Evolutionary conservation across 345 rosid genomes (phyloP).

Genomic region (Reutealis trisperma): DNA sequence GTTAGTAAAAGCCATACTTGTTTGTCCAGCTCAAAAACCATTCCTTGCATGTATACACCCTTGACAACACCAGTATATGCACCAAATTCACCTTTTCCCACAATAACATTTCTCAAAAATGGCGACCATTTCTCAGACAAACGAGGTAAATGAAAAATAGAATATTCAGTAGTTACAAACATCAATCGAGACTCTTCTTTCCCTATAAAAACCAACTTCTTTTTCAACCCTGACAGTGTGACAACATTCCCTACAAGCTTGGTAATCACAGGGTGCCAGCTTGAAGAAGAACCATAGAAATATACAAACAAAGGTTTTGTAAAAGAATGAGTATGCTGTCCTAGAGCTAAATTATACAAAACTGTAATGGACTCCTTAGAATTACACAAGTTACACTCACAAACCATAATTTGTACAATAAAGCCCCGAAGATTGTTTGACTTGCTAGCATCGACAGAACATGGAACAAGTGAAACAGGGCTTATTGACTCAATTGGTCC

Average conservation of each 20-base stretch:
- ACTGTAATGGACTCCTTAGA: constrained; percentile 18
- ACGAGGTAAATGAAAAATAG: constrained; percentile 53
- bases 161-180: constrained; percentile 51
- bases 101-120: constrained; percentile 23
- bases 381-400: constrained; percentile 55
- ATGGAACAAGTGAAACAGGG: constrained; percentile 70
- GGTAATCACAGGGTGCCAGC: constrained; percentile 72
- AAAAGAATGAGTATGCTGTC: constrained; percentile 36
- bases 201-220: constrained; percentile 56
- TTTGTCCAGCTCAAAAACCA: constrained; percentile 78
- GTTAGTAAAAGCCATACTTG: constrained; percentile 84
- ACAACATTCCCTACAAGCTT: constrained; percentile 61
- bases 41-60: constrained; percentile 70
- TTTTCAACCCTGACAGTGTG: constrained; percentile 56
- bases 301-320: constrained; percentile 50
- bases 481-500: constrained; percentile 66
- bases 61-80: constrained; percentile 65
- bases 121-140: constrained; percentile 31
- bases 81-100: constrained; percentile 55
- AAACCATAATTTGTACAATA: constrained; percentile 50
- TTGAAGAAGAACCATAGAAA: constrained; percentile 58
- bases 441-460: constrained; percentile 33
- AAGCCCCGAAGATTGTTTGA: constrained; percentile 62
- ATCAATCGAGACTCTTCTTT: constrained; percentile 57
- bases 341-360: constrained; percentile 1